Conservation (phyloP, 83 land plant genomes). For the Picea mariana region DNA sequence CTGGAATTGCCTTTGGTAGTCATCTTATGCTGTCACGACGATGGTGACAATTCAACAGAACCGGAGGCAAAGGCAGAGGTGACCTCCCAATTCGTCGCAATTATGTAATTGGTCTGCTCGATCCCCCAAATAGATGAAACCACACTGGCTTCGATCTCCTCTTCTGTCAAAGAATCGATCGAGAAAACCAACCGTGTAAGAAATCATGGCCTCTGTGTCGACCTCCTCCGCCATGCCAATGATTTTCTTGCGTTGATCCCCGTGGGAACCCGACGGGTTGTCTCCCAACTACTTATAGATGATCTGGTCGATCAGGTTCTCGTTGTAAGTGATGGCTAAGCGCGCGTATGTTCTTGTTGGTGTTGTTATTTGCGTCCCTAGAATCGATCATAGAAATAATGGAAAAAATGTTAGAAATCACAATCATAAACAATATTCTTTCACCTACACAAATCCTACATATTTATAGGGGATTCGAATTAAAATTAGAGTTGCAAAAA, state of each 20-base stretch:
- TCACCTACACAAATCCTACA: no score
- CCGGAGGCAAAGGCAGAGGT: no score
- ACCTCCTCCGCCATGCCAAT: constrained; percentile 46
- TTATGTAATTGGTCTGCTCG: constrained; percentile 88
- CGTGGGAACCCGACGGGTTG: background rate
- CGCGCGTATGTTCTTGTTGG: constrained; percentile 23
- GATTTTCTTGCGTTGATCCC: constrained; percentile 12
- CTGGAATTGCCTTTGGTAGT: no score
- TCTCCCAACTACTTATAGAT: constrained; percentile 24
- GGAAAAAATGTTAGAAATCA: no score
- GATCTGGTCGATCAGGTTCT: constrained; percentile 14
- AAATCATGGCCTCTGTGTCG: constrained; percentile 55
- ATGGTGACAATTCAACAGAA: no score
- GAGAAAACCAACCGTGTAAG: constrained; percentile 62
- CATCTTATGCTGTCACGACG: no score
- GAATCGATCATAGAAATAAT: constrained; percentile 9
- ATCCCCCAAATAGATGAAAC: constrained; percentile 59
- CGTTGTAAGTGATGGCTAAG: constrained; percentile 29
- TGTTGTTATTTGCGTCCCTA: constrained; percentile 22
- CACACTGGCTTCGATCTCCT: constrained; percentile 77
- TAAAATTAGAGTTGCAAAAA: no score
- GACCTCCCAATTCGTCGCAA: constrained; percentile 55
- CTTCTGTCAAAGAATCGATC: constrained; percentile 57
- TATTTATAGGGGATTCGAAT: no score
- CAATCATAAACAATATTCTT: no score